A percentile compares a stretch with the other conserved stretches of the same genome.
These are phyloP conservation scores for Penicillium nucicola DNA, from an alignment of 495 filamentous ascomycete genomes.

Conservation along the genomic window DNA sequence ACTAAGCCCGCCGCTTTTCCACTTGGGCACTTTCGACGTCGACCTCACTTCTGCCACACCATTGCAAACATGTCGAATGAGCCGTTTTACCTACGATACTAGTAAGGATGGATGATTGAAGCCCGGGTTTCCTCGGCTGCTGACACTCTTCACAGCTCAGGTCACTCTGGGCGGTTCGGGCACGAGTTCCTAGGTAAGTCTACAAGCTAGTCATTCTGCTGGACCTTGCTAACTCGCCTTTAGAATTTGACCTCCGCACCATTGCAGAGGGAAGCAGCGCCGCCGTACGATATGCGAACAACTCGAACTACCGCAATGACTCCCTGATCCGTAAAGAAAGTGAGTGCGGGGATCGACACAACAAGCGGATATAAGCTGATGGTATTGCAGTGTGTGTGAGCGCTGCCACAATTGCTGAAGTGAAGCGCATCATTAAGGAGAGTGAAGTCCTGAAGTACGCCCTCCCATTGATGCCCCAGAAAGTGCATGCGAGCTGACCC, in stretches of 20 bases:
- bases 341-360: constrained; percentile 45
- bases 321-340: constrained; percentile 99
- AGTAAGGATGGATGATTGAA: constrained; percentile 56
- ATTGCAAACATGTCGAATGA: constrained; percentile 56
- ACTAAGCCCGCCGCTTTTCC: constrained; percentile 41
- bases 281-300: constrained; percentile 95
- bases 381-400: constrained; percentile 85
- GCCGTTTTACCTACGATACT: constrained; percentile 95
- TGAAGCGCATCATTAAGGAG: constrained; percentile 93
- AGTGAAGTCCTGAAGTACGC: constrained; percentile 97
- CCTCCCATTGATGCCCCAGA: background rate
- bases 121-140: constrained; percentile 46
- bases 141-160: constrained; percentile 67
- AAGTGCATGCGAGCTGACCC: constrained; percentile 10
- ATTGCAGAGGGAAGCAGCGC: constrained; percentile 94
- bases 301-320: constrained; percentile 99
- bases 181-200: constrained; percentile 92
- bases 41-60: constrained; percentile 4
- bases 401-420: constrained; percentile 85
- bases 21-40: constrained; percentile 18
- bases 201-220: background rate
- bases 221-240: constrained; percentile 24
- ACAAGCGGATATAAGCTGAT: constrained; percentile 17
- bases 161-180: constrained; percentile 95
- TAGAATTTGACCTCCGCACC: constrained; percentile 96